phyloP scores from a whole-genome alignment of 352 stramenopile species.

The Globisporangium abappressorium region DNA sequence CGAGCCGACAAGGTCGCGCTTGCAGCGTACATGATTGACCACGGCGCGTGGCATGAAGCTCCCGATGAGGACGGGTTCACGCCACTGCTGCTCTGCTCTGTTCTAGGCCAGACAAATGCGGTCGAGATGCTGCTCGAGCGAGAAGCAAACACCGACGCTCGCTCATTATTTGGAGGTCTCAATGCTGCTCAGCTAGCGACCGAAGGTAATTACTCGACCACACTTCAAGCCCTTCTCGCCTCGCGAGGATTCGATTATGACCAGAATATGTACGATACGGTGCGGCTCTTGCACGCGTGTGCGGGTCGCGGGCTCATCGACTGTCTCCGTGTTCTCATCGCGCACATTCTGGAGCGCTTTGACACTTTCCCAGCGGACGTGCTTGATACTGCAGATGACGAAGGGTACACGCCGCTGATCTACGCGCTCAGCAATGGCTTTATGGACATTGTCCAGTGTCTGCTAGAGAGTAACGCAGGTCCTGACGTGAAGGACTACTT shows the following conservation, averaged over 20 bases:
- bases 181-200: conserved; percentile 56
- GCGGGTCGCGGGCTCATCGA: conserved; percentile 55
- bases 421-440: conserved; percentile 67
- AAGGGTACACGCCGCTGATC: conserved; percentile 80
- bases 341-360: conserved; percentile 38
- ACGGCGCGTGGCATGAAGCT: conserved; percentile 79
- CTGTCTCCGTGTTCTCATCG: conserved; percentile 46
- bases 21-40: conserved; percentile 82
- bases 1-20: conserved; percentile 47
- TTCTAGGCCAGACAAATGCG: conserved; percentile 56
- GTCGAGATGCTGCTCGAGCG: conserved; percentile 71
- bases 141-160: conserved; percentile 49
- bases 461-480: conserved; percentile 52
- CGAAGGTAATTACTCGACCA: conserved; percentile 54
- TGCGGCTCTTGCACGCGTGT: conserved; percentile 59
- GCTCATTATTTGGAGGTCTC: conserved; percentile 28
- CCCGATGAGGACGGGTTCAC: conserved; percentile 61
- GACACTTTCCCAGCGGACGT: conserved; percentile 18
- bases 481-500: conserved; percentile 68
- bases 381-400: conserved; percentile 54
- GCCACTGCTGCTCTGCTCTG: conserved; percentile 53
- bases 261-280: conserved; percentile 33
- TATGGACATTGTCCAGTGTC: conserved; percentile 40
- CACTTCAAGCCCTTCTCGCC: conserved; percentile 48
- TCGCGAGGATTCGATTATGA: conserved; percentile 46